phyloP scores from a whole-genome alignment of 2,329 filamentous ascomycete species.

The Blastomyces gilchristii region DNA sequence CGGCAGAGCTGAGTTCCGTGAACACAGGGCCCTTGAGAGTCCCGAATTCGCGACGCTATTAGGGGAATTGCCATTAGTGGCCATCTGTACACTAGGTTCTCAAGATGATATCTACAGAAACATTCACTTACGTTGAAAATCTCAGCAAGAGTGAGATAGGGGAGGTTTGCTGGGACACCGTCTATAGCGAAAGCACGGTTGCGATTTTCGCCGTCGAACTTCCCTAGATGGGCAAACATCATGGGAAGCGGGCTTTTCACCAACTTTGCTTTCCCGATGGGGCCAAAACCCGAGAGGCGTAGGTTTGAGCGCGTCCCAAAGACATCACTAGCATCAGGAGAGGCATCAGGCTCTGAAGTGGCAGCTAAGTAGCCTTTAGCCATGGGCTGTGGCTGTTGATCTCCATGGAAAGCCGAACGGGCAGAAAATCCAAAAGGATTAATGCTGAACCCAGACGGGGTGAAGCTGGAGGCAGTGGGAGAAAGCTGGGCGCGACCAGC shows the following conservation, averaged over 20 bases:
- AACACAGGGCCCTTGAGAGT: conserved; percentile 32
- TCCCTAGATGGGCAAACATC: conserved; percentile 14
- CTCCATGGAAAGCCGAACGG: conserved; percentile 11
- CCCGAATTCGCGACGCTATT: conserved; percentile 27
- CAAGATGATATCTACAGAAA: not conserved
- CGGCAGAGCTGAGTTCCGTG: conserved; percentile 26
- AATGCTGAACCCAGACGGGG: conserved; percentile 35
- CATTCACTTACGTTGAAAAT: conserved; percentile 31
- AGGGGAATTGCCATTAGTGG: conserved; percentile 12
- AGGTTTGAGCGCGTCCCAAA: conserved; percentile 13
- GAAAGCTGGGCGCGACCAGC: conserved; percentile 41
- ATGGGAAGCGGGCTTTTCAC: conserved; percentile 10
- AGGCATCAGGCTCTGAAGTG: conserved; percentile 17
- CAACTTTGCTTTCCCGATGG: conserved; percentile 17
- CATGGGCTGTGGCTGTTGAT: conserved; percentile 7
- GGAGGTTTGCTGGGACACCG: conserved; percentile 23
- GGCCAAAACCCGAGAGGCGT: conserved; percentile 17
- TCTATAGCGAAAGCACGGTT: conserved; percentile 27
- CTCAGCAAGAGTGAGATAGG: conserved; percentile 27
- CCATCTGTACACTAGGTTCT: not conserved
- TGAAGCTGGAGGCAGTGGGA: conserved; percentile 53
- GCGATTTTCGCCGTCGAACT: conserved; percentile 22
- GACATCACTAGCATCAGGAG: conserved; percentile 9
- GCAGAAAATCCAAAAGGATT: conserved; percentile 1
- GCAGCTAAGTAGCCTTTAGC: conserved; percentile 17